Evolutionary conservation across 148 eudicot genomes (phyloP).

Genomic region (Arctostaphylos glauca): DNA sequence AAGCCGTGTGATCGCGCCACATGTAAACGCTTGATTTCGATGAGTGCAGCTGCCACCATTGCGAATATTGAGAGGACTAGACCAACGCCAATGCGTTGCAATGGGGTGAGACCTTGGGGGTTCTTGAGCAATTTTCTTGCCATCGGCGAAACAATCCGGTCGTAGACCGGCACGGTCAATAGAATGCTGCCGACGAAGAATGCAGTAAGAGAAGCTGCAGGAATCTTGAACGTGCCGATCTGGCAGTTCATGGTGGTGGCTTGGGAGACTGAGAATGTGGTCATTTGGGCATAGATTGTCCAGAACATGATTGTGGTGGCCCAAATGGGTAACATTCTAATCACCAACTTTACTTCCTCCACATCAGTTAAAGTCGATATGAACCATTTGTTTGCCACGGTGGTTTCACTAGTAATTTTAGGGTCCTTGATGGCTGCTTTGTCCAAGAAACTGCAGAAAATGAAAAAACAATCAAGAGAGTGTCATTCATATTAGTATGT

Average conservation of each 20-base stretch:
- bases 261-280: constrained; percentile 90
- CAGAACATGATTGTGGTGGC: constrained; percentile 93
- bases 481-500: background rate
- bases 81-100: constrained; percentile 21
- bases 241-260: constrained; percentile 86
- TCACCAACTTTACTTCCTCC: constrained; percentile 80
- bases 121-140: background rate
- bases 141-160: background rate
- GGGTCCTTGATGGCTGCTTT: constrained; percentile 71
- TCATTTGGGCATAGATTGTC: constrained; percentile 92
- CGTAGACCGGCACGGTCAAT: constrained; percentile 56
- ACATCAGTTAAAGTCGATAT: constrained; percentile 76
- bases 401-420: constrained; percentile 19
- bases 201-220: constrained; percentile 71
- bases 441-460: constrained; percentile 59
- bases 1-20: constrained; percentile 34
- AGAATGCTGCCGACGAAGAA: constrained; percentile 83
- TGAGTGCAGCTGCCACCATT: constrained; percentile 68
- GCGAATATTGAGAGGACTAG: constrained; percentile 58
- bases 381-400: constrained; percentile 23
- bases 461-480: background rate
- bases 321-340: constrained; percentile 91
- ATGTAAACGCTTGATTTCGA: constrained; percentile 55
- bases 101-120: constrained; percentile 2
- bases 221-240: constrained; percentile 70